These are phyloP conservation scores for Paramecium biaurelia DNA, from an alignment of 73 alveolate genomes.

Conservation along the genomic window DNA sequence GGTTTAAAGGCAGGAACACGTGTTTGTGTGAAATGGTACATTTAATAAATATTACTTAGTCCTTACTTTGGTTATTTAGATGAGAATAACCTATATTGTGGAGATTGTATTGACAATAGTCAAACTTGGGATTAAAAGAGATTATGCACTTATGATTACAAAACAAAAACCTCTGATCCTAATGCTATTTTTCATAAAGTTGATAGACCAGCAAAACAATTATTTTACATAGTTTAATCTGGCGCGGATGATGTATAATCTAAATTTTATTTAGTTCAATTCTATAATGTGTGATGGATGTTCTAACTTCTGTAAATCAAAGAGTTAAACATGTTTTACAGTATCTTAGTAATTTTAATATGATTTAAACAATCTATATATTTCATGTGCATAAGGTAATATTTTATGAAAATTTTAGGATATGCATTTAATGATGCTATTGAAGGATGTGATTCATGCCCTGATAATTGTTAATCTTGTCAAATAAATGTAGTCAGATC, in stretches of 20 bases:
- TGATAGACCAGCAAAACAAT: neutral
- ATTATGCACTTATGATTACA: conserved; percentile 23
- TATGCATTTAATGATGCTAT: conserved; percentile 38
- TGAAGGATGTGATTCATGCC: conserved; percentile 53
- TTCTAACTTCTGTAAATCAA: neutral
- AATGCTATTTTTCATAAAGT: neutral
- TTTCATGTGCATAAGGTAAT: conserved; percentile 28
- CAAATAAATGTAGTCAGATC: neutral
- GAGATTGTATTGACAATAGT: conserved; percentile 41
- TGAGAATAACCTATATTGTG: conserved; percentile 19
- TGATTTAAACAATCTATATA: conserved; percentile 15
- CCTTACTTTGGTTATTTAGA: conserved; percentile 21
- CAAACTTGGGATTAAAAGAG: conserved; percentile 18
- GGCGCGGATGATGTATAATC: neutral
- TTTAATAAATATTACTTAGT: neutral
- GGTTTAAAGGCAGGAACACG: neutral
- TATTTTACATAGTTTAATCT: neutral
- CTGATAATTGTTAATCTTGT: conserved; percentile 8
- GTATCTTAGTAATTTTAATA: conserved; percentile 10
- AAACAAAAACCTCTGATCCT: neutral
- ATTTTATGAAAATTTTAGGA: neutral
- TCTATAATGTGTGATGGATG: conserved; percentile 28
- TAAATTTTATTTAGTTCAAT: neutral
- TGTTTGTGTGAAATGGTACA: conserved; percentile 16
- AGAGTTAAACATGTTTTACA: neutral